Percentiles rank a stretch among this genome's conserved stretches.
These are phyloP conservation scores for Phytophthora boehmeriae DNA, from an alignment of 352 stramenopile genomes.

Conservation along the genomic window DNA sequence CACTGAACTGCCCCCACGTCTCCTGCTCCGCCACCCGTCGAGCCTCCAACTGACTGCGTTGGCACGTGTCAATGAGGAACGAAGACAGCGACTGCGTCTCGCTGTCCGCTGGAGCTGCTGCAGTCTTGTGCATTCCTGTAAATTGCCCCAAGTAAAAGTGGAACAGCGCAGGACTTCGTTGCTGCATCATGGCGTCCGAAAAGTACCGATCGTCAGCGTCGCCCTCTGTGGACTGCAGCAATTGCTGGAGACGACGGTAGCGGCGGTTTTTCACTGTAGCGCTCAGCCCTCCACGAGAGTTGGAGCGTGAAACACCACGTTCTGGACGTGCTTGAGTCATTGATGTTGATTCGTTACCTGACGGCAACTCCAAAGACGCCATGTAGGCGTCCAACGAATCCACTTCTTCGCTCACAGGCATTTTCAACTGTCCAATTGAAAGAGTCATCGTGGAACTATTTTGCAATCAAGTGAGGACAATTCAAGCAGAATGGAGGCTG, in stretches of 20 bases:
- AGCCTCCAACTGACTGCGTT: constrained; percentile 72
- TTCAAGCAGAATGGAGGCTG: background rate
- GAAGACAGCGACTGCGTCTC: constrained; percentile 45
- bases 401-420: constrained; percentile 28
- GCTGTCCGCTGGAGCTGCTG: background rate
- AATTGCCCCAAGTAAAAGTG: constrained; percentile 87
- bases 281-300: constrained; percentile 1
- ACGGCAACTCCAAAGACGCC: constrained; percentile 55
- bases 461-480: background rate
- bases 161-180: constrained; percentile 79
- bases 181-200: constrained; percentile 83
- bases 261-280: constrained; percentile 72
- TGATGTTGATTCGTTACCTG: background rate
- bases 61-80: constrained; percentile 73
- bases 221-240: constrained; percentile 35
- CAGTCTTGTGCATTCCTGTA: constrained; percentile 17
- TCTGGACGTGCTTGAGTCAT: constrained; percentile 20
- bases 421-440: constrained; percentile 16
- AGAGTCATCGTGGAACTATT: background rate
- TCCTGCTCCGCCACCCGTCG: constrained; percentile 65
- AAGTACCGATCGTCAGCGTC: constrained; percentile 63
- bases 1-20: constrained; percentile 53
- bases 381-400: constrained; percentile 87
- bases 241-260: constrained; percentile 71
- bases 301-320: constrained; percentile 5